Evolutionary conservation across 1,284 basidiomycete species (phyloP).

Genomic region (Boletus mariae): DNA sequence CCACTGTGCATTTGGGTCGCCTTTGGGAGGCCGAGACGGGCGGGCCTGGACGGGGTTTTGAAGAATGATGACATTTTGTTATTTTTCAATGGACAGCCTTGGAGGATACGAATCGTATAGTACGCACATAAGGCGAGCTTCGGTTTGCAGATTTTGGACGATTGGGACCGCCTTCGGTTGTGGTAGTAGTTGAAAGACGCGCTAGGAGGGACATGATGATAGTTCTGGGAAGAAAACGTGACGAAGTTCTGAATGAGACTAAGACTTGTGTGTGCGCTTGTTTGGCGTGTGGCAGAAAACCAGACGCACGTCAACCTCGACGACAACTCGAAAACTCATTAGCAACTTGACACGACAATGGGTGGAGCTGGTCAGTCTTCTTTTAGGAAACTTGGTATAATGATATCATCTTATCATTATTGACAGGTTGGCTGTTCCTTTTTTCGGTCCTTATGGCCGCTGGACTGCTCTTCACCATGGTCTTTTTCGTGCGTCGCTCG

Average conservation of each 20-base stretch:
- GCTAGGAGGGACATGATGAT: constrained; percentile 54
- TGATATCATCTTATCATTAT: neutral
- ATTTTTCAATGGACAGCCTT: constrained; percentile 23
- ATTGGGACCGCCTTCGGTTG: constrained; percentile 48
- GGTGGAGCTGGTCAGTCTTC: constrained; percentile 28
- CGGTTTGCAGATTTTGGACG: constrained; percentile 53
- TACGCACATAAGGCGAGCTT: constrained; percentile 68
- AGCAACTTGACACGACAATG: constrained; percentile 15
- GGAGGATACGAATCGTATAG: constrained; percentile 29
- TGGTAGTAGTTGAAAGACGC: constrained; percentile 45
- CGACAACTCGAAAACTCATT: neutral
- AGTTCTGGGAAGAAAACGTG: constrained; percentile 7
- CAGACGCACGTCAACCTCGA: constrained; percentile 2
- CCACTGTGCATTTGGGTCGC: constrained; percentile 65
- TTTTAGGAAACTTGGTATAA: too few species aligned
- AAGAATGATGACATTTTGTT: constrained; percentile 9
- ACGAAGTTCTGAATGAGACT: neutral
- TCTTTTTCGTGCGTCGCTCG: constrained; percentile 84
- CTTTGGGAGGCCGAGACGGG: constrained; percentile 50
- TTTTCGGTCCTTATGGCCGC: constrained; percentile 92
- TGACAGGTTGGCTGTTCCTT: constrained; percentile 89
- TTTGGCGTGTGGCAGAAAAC: constrained; percentile 32
- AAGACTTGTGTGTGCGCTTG: constrained; percentile 17
- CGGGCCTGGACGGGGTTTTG: constrained; percentile 21
- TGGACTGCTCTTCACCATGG: constrained; percentile 92